Base-by-base conservation (phyloP, 2,329 filamentous ascomycete species). In the Leptographium procerum region DNA sequence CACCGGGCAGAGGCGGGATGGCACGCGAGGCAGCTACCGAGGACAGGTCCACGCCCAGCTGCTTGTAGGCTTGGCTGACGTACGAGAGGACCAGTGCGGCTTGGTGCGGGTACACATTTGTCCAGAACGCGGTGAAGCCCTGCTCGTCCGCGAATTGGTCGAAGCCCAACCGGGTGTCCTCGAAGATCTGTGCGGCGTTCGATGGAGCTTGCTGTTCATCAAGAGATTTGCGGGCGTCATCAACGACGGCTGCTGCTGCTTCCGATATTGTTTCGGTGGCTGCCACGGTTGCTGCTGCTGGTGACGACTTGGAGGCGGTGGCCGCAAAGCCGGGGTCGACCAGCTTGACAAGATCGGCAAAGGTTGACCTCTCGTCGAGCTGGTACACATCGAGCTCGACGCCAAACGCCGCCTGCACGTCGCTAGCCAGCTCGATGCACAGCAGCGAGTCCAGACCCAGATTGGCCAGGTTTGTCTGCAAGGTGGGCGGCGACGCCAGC, bases 361-460 rank as follows among this genome's bases (percentile, higher is more conserved):
- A 34, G 33, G 33, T 34, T 34, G 33, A 34, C 33, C 33, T 34
- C 33, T 34, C 33, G 33, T 34, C 33, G 33, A 34, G 33, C 33
- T 34, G 33, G 33, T 34, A 34, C 33, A 34, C 33, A 34, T 47
- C 43, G 43, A 61, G 54, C 50, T 54, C 68, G 54, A 66, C 67
- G 4, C 70, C 67, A 59, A 78, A 75, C 0, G 62, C 62, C 1
- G 58, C 55, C 50, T 75, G 71, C 3, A 77, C 62, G 55, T 78
- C 77, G 1, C 68, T 67, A 0, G 66, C 69, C 54, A 79, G 61
- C 61, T 80, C 77, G 72, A 77, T 78, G 0, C 69, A 73, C 70
- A 77, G 74, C 0, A 80, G 67, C 0, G 77, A 79, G 64, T 79
- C 77, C 33, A 79, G 76, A 0, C 77, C 77, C 3, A 78, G 59